Percentiles rank a stretch among this genome's conserved stretches.
These are phyloP conservation scores for Parathielavia hyrcaniae DNA, from an alignment of 495 filamentous ascomycete genomes.

Conservation along the genomic window DNA sequence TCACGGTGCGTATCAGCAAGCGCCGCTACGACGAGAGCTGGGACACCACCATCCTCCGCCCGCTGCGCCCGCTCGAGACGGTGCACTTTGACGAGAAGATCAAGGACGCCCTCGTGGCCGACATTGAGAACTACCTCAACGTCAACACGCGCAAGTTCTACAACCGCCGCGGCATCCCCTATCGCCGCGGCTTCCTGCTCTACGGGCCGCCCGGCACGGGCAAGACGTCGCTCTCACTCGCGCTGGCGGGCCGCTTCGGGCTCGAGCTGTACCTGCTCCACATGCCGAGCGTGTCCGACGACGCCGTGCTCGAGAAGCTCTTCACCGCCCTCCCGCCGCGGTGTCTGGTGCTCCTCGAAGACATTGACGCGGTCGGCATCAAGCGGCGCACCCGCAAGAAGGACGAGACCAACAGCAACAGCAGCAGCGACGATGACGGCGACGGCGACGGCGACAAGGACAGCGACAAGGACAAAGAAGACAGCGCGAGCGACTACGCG, in stretches of 20 bases:
- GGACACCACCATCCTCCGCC: slow-evolving; percentile 42
- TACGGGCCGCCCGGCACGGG: slow-evolving; percentile 63
- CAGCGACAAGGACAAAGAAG: slow-evolving; percentile 5
- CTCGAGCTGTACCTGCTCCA: slow-evolving; percentile 59
- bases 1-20: slow-evolving; percentile 37
- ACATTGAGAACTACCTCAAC: slow-evolving; percentile 77
- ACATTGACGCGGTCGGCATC: slow-evolving; percentile 58
- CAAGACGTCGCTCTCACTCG: slow-evolving; percentile 57
- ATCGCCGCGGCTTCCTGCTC: slow-evolving; percentile 57
- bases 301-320: slow-evolving; percentile 47
- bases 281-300: slow-evolving; percentile 44
- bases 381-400: slow-evolving; percentile 30
- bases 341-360: slow-evolving; percentile 62
- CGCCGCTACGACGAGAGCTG: slow-evolving; percentile 32
- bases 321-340: slow-evolving; percentile 54
- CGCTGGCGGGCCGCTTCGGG: slow-evolving; percentile 58
- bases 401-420: slow-evolving; percentile 24
- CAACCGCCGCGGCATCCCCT: slow-evolving; percentile 58
- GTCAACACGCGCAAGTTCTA: slow-evolving; percentile 65
- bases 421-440: slow-evolving; percentile 22
- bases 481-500: background rate
- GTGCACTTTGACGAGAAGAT: slow-evolving; percentile 47
- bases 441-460: slow-evolving; percentile 29
- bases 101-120: slow-evolving; percentile 61
- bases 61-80: slow-evolving; percentile 42